Percentiles rank a stretch among this genome's conserved stretches.
phyloP scores from a whole-genome alignment of 345 rosid species.

The Isatis tinctoria region DNA sequence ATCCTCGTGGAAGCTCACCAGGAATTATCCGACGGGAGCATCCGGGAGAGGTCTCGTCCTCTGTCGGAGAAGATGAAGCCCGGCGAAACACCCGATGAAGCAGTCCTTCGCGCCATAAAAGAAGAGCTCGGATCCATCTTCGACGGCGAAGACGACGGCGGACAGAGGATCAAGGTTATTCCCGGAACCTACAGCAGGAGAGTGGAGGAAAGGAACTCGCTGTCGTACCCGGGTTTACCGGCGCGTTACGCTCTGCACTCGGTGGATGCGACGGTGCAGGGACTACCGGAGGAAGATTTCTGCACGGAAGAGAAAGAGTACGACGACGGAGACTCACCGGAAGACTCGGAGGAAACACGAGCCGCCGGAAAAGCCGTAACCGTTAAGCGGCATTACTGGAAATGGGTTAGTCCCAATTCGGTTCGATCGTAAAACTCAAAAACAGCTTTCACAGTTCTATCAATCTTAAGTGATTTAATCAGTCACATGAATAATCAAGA shows the following conservation, averaged over 20 bases:
- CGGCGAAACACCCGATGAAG: conserved; percentile 55
- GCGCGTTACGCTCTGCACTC: conserved; percentile 71
- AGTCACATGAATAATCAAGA: neutral
- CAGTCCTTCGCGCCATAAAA: conserved; percentile 61
- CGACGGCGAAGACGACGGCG: neutral
- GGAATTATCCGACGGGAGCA: conserved; percentile 73
- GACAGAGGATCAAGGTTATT: conserved; percentile 31
- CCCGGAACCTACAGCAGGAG: conserved; percentile 54
- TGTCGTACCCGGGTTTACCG: conserved; percentile 81
- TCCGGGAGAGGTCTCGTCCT: conserved; percentile 62
- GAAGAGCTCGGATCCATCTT: conserved; percentile 78
- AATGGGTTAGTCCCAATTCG: conserved; percentile 70
- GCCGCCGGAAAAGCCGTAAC: conserved; percentile 55
- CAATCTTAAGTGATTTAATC: neutral
- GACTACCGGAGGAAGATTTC: conserved; percentile 82
- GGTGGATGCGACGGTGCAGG: conserved; percentile 65
- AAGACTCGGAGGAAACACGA: conserved; percentile 34
- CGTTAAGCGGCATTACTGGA: conserved; percentile 80
- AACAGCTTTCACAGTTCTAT: neutral
- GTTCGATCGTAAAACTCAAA: conserved; percentile 31
- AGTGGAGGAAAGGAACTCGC: conserved; percentile 69
- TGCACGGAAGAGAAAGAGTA: conserved; percentile 70
- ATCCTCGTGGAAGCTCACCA: conserved; percentile 71
- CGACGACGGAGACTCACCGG: conserved; percentile 21
- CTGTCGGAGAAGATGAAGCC: conserved; percentile 94